Evolutionary conservation across 2,329 filamentous ascomycete species (phyloP).

Genomic region (Pseudopyrenochaeta lycopersici): DNA sequence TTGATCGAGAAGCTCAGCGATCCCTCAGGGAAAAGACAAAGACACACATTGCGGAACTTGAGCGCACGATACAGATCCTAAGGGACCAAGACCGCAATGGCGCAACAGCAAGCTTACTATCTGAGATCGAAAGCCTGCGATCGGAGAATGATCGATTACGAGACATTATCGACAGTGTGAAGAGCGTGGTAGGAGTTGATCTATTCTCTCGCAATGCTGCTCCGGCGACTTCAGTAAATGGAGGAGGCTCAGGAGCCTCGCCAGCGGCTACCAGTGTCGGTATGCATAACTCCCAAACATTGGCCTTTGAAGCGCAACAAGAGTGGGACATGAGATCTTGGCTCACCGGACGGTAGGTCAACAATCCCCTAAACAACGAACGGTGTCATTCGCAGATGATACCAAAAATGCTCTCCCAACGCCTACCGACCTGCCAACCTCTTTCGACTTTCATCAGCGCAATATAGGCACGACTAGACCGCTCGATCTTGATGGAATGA

Average conservation of each 20-base stretch:
- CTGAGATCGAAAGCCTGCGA: conserved; percentile 42
- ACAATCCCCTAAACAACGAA: conserved; percentile 28
- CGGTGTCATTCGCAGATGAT: conserved; percentile 22
- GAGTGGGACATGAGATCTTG: conserved; percentile 10
- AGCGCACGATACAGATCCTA: conserved; percentile 47
- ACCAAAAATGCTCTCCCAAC: conserved; percentile 23
- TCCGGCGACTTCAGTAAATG: conserved; percentile 8
- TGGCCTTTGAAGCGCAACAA: conserved; percentile 1
- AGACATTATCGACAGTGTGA: conserved; percentile 47
- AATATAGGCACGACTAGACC: conserved; percentile 6
- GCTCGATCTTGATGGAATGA: conserved; percentile 47
- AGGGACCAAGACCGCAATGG: conserved; percentile 44
- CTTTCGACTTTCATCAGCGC: conserved; percentile 23
- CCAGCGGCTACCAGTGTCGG: conserved; percentile 32
- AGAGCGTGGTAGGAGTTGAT: conserved; percentile 38
- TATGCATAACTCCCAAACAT: conserved; percentile 26
- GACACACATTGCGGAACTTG: conserved; percentile 48
- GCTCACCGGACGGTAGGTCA: conserved; percentile 39
- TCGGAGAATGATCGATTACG: conserved; percentile 45
- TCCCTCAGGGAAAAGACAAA: conserved; percentile 49
- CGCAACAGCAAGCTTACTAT: conserved; percentile 39
- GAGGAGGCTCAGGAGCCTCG: conserved; percentile 16
- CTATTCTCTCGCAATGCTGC: conserved; percentile 21
- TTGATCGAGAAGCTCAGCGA: conserved; percentile 47
- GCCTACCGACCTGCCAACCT: conserved; percentile 11